phyloP scores from a whole-genome alignment of 2,329 filamentous ascomycete genomes.

The Botrytis paeoniae region DNA sequence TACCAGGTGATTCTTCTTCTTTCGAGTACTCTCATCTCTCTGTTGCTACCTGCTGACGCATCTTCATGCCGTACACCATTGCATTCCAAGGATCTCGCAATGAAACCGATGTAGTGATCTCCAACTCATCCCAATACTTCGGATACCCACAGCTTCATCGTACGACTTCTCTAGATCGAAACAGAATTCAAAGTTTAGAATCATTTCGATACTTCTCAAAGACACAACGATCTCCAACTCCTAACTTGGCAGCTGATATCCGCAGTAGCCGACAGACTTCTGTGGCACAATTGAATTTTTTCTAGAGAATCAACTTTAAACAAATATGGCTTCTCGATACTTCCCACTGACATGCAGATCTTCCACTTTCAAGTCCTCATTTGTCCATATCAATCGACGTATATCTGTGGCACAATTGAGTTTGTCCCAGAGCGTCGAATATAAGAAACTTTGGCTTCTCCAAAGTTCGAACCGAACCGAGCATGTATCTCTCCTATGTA shows the following conservation, averaged over 20 bases:
- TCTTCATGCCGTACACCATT: neutral
- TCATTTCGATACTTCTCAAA: neutral
- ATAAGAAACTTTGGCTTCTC: neutral
- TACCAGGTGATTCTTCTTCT: neutral
- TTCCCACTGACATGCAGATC: neutral
- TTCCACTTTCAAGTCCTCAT: neutral
- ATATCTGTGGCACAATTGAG: neutral
- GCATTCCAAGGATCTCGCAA: neutral
- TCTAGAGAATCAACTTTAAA: neutral
- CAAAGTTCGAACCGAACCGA: neutral
- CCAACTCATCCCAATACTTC: neutral
- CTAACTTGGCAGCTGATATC: no score
- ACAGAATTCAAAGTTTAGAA: neutral
- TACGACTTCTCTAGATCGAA: no score
- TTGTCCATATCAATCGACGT: no score
- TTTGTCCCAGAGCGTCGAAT: neutral
- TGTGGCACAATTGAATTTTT: neutral
- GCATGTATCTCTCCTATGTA: neutral
- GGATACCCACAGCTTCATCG: neutral
- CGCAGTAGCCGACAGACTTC: neutral
- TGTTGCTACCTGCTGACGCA: neutral
- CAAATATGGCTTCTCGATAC: neutral
- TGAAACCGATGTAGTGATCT: neutral
- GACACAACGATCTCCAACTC: neutral
- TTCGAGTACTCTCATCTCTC: neutral